phyloP scores from a whole-genome alignment of 2,329 filamentous ascomycete genomes.

The Penicillium sp. region DNA sequence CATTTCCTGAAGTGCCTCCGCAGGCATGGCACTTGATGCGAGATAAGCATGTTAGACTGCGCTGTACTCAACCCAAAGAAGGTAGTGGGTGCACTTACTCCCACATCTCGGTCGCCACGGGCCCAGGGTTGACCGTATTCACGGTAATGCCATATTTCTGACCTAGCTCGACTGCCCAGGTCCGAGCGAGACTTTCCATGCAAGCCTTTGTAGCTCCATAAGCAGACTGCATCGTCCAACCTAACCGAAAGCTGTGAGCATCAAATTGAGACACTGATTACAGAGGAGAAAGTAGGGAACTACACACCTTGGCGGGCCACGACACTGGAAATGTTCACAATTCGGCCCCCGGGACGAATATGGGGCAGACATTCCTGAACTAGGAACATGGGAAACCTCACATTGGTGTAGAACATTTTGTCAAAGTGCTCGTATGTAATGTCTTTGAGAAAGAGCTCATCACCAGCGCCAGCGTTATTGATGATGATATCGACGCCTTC shows the following conservation, averaged over 20 bases:
- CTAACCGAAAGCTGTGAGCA: conserved; percentile 40
- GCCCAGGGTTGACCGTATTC: conserved; percentile 63
- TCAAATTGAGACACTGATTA: neutral
- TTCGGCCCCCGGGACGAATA: conserved; percentile 63
- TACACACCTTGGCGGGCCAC: conserved; percentile 45
- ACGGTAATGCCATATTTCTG: conserved; percentile 61
- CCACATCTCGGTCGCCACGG: conserved; percentile 72
- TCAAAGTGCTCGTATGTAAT: conserved; percentile 32
- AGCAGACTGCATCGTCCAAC: conserved; percentile 65
- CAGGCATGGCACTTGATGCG: neutral
- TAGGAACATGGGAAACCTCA: conserved; percentile 61
- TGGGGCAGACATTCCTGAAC: conserved; percentile 64
- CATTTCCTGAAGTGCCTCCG: neutral
- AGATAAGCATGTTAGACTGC: neutral
- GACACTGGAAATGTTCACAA: conserved; percentile 72
- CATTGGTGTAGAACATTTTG: conserved; percentile 59
- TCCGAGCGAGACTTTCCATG: conserved; percentile 71
- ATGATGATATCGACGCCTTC: conserved; percentile 63
- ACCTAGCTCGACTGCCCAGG: conserved; percentile 66
- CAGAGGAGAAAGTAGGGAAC: neutral
- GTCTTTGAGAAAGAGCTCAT: conserved; percentile 21
- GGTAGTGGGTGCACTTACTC: neutral
- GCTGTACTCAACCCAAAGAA: neutral
- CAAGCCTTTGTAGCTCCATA: conserved; percentile 73
- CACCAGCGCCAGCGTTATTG: conserved; percentile 58